Evolutionary conservation across 768 basidiomycete genomes (phyloP), one percentile per base, ranked within the genome.

Genomic region (Suillus bovinus): DNA sequence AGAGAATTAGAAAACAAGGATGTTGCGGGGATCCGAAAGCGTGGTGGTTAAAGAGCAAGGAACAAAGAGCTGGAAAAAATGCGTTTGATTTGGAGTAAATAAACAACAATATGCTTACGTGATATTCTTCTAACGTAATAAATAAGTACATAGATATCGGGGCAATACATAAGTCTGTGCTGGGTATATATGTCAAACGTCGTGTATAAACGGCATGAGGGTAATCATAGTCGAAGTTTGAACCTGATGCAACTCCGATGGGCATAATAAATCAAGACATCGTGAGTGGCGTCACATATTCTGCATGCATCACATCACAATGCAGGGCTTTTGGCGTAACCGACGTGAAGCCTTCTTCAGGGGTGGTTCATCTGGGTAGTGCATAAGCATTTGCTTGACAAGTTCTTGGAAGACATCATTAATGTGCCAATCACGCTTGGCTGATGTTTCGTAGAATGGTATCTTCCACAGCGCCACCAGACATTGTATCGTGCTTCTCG

Each of bases 391-490:
- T 67, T 90, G 90, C 64, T 82, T 82, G 53, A 91, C 77, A 33
- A 93, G 81, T 63, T 89, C 88, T 67, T 90, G 86, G 70, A 94
- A 94, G 20, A 89, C 91, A 42, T 91, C 90, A 10, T 77, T 76
- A 59, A 94, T 81, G 67, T 93, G 86, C 91, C 89, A 91, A 69
- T 93, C 87, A 53, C 84, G 81, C 73, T 93, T 94, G 11, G 92
- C 90, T n/a, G 91, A 93, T 3, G 92, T 94, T 76, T 94, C 93
- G 70, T 89, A 93, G 69, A 91, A 90, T 7, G 82, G 89, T n/a
- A 91, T 76, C 16, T 79, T 78, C 91, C 91, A 93, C 3, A 80
- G 80, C 36, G 74, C 79, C 22, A 88, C 84, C 13, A 91, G 82
- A 11, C 83, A 76, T 69, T 88, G 84, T 38, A 93, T 89, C 0